Conservation (phyloP, 257 asterid genomes). For the Nicotiana tomentosiformis region DNA sequence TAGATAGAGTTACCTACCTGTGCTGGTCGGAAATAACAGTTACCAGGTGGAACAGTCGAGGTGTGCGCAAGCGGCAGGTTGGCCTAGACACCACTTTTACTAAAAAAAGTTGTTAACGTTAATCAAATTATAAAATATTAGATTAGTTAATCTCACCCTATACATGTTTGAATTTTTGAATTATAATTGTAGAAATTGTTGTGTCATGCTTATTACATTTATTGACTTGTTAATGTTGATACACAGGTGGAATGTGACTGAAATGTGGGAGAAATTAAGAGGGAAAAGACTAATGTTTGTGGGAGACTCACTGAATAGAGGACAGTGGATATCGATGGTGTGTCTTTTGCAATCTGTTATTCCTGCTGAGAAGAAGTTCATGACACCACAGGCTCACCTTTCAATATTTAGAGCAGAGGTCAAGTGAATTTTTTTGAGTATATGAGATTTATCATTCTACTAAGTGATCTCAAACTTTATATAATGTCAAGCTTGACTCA, state of each 20-base stretch:
- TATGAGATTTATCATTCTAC: background rate
- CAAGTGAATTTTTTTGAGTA: background rate
- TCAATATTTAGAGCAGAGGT: constrained; percentile 90
- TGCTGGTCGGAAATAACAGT: no score
- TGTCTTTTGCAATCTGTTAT: constrained; percentile 68
- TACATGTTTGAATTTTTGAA: background rate
- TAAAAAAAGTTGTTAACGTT: background rate
- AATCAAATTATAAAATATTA: background rate
- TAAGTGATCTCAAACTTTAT: background rate
- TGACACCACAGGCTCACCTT: constrained; percentile 82
- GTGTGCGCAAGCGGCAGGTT: no score
- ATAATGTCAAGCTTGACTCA: background rate
- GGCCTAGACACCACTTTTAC: rapidly evolving
- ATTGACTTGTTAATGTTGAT: constrained; percentile 11
- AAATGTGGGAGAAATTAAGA: constrained; percentile 89
- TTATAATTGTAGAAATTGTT: background rate
- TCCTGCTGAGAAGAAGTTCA: constrained; percentile 58
- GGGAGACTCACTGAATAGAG: constrained; percentile 90
- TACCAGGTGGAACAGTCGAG: no score
- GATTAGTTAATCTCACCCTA: background rate
- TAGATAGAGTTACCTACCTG: no score
- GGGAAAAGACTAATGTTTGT: constrained; percentile 94
- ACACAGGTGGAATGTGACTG: constrained; percentile 70
- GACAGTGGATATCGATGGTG: constrained; percentile 94
- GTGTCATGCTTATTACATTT: background rate